Evolutionary conservation across 78 protist species (phyloP), one percentile per base, ranked within the genome.

Genomic region (Planoprotostelium fungivorum): DNA sequence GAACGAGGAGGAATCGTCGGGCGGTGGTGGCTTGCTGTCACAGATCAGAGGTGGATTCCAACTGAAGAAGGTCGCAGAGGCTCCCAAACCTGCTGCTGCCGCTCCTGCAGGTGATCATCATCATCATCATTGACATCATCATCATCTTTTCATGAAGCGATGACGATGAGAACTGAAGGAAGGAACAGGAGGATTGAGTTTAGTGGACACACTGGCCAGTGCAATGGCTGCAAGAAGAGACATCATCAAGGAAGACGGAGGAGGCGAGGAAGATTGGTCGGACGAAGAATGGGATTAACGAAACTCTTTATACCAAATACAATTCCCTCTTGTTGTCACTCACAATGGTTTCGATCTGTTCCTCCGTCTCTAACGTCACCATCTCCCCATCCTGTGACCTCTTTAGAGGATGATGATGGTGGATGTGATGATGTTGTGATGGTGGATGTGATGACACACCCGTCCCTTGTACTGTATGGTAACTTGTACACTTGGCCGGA

Each of bases 161-260:
- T n/a, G n/a, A n/a, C n/a, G 73, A 51, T 51, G 16, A 25, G 31
- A 51, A 16, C 5, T 51, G 73, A 51, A 5, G 5, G 73, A 51
- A 5, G 5, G 31, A 16, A 51, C 5, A 5, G 5, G 31, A 51
- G 73, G 31, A 16, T 25, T 51, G 31, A 51, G 73, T 35, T 35
- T 94, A 16, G 93, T 86, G 28, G 89, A 87, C 38, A 89, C 94
- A 37, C 85, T 94, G n/a, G 93, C 94, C 0, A 37, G 86, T 35
- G 96, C 96, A 36, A 91, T 94, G 93, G 94, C 93, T 0, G 83
- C 88, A 28, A 38, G 93, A 36, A 87, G 96, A 86, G 93, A 89
- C 28, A 88, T 88, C 84, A 91, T 94, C 91, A 86, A 90, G 38
- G 94, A 92, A 86, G 93, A 94, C 39, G 91, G 85, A 29, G 87